These are phyloP conservation scores for Withania somnifera DNA, from an alignment of 305 asterid species.

Conservation along the genomic window DNA sequence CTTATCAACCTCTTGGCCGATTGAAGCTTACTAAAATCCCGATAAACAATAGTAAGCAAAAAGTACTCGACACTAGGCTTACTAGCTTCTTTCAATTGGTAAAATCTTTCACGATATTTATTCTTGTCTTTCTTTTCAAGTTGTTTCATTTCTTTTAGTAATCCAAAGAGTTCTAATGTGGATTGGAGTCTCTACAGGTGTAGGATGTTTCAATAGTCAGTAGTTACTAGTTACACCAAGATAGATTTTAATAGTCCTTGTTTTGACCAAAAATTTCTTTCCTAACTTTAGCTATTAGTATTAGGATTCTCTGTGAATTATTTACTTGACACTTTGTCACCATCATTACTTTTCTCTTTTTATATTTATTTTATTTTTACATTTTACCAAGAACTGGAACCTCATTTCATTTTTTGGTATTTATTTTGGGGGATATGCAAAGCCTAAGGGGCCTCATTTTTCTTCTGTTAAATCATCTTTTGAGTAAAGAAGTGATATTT, in stretches of 20 bases:
- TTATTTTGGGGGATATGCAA: not conserved
- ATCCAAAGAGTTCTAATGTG: not conserved
- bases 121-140: not conserved
- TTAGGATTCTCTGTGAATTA: not conserved
- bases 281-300: not conserved
- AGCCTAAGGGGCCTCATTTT: not conserved
- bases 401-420: not conserved
- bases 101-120: not conserved
- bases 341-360: not conserved
- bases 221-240: not conserved
- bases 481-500: not conserved
- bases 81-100: not conserved
- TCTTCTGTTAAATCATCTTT: not conserved
- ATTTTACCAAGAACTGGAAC: not conserved
- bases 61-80: not conserved
- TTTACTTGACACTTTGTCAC: not conserved
- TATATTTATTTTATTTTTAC: not conserved
- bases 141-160: not conserved
- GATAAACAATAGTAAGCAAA: not conserved
- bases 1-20: not conserved
- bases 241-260: not conserved
- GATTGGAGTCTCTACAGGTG: not conserved
- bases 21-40: not conserved
- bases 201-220: not conserved
- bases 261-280: not conserved